Conservation (phyloP, 2,329 filamentous ascomycete species). For the Monosporascus sp. region DNA sequence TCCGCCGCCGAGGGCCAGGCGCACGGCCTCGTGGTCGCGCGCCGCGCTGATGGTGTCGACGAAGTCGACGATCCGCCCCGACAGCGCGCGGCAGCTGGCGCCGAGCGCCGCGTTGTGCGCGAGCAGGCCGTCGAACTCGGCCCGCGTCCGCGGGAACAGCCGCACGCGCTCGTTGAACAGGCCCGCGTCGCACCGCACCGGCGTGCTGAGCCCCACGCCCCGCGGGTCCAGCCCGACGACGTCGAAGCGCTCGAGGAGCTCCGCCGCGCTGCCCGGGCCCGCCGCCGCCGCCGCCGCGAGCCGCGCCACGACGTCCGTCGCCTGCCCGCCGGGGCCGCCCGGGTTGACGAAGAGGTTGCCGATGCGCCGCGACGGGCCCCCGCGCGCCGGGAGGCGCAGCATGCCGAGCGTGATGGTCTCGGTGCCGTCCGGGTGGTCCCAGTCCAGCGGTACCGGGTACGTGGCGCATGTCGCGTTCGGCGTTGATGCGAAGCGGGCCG, state of each 20-base stretch:
- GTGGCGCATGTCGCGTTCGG: conserved; percentile 19
- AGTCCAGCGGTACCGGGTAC: conserved; percentile 22
- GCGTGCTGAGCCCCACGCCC: conserved; percentile 35
- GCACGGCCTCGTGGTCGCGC: conserved; percentile 27
- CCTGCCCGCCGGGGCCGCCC: conserved; percentile 33
- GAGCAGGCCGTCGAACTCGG: conserved; percentile 31
- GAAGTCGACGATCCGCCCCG: conserved; percentile 34
- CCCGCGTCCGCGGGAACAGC: conserved; percentile 31
- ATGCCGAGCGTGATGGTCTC: conserved; percentile 23
- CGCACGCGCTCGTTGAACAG: conserved; percentile 32
- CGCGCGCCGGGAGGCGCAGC: conserved; percentile 16
- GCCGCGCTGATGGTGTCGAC: conserved; percentile 34
- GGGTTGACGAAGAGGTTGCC: conserved; percentile 38
- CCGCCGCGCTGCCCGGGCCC: conserved; percentile 8
- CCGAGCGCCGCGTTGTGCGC: conserved; percentile 33
- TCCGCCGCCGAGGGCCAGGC: conserved; percentile 21
- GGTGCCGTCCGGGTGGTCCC: conserved; percentile 11
- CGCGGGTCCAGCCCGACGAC: conserved; percentile 39
- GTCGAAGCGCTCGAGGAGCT: conserved; percentile 31
- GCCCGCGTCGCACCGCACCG: conserved; percentile 31
- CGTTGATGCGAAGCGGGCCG: conserved; percentile 3
- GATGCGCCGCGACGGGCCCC: conserved; percentile 19
- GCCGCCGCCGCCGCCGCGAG: conserved; percentile 6
- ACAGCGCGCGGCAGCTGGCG: conserved; percentile 32
- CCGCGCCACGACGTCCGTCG: conserved; percentile 15